These are phyloP conservation scores for Plasmodium chabaudi DNA, from an alignment of 169 alveolate species.

Conservation along the genomic window DNA sequence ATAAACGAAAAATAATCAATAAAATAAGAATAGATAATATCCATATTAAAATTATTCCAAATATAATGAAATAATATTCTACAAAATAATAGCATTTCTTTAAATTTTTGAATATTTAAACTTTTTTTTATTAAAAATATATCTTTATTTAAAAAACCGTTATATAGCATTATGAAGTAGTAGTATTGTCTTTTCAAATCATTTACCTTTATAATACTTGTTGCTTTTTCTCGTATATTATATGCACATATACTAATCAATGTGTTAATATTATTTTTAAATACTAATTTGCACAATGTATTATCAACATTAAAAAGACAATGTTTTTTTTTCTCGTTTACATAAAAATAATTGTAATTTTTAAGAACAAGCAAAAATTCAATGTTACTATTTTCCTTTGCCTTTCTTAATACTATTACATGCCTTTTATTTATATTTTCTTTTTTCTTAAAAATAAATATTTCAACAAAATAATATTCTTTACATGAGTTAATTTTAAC, in stretches of 20 bases:
- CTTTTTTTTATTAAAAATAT: conserved; percentile 34
- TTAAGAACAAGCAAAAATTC: conserved; percentile 20
- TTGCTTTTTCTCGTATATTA: conserved; percentile 2
- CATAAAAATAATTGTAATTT: conserved; percentile 42
- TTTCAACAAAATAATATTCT: conserved; percentile 19
- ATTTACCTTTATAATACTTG: conserved; percentile 32
- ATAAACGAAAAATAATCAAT: conserved; percentile 48
- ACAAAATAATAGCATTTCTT: conserved; percentile 40
- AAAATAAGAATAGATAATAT: conserved; percentile 47
- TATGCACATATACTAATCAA: conserved; percentile 35
- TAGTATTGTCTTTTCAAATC: conserved; percentile 24
- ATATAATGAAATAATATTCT: conserved; percentile 53
- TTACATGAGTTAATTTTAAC: conserved; percentile 13
- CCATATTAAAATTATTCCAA: conserved; percentile 46
- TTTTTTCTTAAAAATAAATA: background rate
- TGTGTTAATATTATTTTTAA: conserved; percentile 25
- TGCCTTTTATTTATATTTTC: background rate
- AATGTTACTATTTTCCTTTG: background rate
- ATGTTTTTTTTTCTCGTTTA: conserved; percentile 20
- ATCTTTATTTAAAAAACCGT: conserved; percentile 54
- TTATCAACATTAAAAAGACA: conserved; percentile 20
- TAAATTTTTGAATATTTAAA: conserved; percentile 19
- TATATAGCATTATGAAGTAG: conserved; percentile 40
- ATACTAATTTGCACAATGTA: conserved; percentile 27
- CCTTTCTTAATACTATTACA: conserved; percentile 24